These are phyloP conservation scores for Cicer yamashitae DNA, from an alignment of 306 rosid genomes.

Conservation along the genomic window DNA sequence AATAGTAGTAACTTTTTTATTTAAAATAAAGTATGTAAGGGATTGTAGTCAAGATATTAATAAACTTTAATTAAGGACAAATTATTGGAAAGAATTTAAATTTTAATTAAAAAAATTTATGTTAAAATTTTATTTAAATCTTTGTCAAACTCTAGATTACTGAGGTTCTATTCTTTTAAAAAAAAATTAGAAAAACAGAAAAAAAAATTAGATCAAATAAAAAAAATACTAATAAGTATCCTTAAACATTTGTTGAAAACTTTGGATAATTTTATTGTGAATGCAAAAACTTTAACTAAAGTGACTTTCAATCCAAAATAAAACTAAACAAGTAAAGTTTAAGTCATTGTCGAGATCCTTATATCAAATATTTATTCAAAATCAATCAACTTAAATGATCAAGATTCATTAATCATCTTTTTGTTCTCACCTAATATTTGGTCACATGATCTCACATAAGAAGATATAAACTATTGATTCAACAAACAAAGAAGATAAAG, in stretches of 20 bases:
- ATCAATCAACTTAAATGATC: background rate
- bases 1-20: background rate
- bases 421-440: background rate
- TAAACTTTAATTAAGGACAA: no score
- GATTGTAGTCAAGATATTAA: no score
- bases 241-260: no score
- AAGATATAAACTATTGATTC: background rate
- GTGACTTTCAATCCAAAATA: background rate
- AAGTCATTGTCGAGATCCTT: background rate
- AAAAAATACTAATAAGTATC: no score
- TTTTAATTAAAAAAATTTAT: no score
- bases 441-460: background rate
- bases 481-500: no score
- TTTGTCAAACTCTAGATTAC: no score
- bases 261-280: background rate
- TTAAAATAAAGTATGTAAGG: background rate
- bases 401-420: slow-evolving; percentile 4
- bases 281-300: background rate
- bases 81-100: no score
- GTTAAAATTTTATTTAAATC: no score
- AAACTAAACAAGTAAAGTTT: background rate
- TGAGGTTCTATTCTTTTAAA: no score
- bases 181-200: no score
- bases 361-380: background rate
- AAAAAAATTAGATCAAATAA: no score